A percentile compares a stretch with the other conserved stretches of the same genome.
Conservation (phyloP, 163 green algal species). For the Coccomyxa subellipsoidea region DNA sequence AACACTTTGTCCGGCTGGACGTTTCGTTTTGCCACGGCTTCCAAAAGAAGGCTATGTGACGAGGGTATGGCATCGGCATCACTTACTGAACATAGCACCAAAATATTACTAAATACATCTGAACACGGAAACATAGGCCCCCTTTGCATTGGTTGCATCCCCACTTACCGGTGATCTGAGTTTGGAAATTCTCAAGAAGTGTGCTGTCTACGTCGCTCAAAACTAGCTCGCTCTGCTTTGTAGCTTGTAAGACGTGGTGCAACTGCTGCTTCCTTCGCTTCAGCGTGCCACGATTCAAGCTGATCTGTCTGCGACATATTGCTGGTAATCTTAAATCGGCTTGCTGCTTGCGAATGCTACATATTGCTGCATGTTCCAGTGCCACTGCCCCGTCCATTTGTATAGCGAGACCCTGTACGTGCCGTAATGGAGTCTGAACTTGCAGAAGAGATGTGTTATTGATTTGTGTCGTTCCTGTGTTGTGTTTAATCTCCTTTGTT, state of each 20-base stretch:
- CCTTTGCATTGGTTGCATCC: too few species aligned
- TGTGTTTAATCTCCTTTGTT: too few species aligned
- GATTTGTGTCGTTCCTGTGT: too few species aligned
- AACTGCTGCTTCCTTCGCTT: background rate
- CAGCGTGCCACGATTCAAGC: background rate
- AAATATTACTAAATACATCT: too few species aligned
- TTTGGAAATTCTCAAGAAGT: background rate
- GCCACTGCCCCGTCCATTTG: too few species aligned
- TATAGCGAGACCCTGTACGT: too few species aligned
- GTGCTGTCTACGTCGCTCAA: background rate
- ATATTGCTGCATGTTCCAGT: too few species aligned
- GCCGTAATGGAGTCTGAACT: too few species aligned
- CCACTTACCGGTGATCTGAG: background rate
- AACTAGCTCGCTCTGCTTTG: background rate
- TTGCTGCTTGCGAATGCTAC: too few species aligned
- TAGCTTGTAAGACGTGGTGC: background rate
- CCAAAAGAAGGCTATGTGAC: background rate
- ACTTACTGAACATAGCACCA: background rate
- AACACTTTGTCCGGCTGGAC: background rate
- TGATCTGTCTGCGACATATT: background rate
- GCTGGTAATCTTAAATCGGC: too few species aligned
- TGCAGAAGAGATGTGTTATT: too few species aligned
- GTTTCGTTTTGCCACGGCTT: background rate
- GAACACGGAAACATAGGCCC: too few species aligned
- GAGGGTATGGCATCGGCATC: background rate